These are phyloP conservation scores for Mycena pura DNA, from an alignment of 768 basidiomycete species.

Conservation along the genomic window DNA sequence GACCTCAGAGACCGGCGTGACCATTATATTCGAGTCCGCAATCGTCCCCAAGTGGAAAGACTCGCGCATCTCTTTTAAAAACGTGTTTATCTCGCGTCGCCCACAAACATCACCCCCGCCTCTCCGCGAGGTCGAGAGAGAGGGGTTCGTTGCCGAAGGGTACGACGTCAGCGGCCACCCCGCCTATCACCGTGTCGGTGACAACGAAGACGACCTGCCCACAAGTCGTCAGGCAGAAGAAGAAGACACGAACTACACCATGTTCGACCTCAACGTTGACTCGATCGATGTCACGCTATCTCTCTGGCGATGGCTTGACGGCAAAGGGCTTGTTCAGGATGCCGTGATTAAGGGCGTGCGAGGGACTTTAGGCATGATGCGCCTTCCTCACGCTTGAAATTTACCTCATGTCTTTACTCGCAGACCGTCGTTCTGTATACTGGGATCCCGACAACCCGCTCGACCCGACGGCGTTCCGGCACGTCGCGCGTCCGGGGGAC, in stretches of 20 bases:
- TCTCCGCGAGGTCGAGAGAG: constrained; percentile 25
- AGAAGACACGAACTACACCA: constrained; percentile 78
- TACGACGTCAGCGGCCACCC: constrained; percentile 84
- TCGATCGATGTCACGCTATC: constrained; percentile 96
- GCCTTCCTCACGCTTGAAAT: not conserved
- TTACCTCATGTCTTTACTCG: not conserved
- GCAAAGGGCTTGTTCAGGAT: constrained; percentile 90
- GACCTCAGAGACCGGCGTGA: constrained; percentile 91
- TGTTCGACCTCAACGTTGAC: constrained; percentile 93
- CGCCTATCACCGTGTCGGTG: constrained; percentile 64
- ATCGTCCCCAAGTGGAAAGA: constrained; percentile 99
- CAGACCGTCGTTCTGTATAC: constrained; percentile 86
- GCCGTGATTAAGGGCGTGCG: constrained; percentile 94
- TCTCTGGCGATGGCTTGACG: constrained; percentile 91
- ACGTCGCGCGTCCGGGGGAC: constrained; percentile 76
- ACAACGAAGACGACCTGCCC: constrained; percentile 59
- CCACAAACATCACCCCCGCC: constrained; percentile 43
- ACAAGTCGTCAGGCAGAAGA: constrained; percentile 43
- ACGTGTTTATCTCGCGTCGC: constrained; percentile 91
- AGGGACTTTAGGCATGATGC: constrained; percentile 80
- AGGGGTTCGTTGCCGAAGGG: constrained; percentile 56
- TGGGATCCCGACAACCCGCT: constrained; percentile 87
- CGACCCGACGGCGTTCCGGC: constrained; percentile 83
- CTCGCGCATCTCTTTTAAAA: constrained; percentile 94
- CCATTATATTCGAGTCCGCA: constrained; percentile 95